Evolutionary conservation across 2,329 filamentous ascomycete genomes (phyloP).

Genomic region (Cladophialophora immunda): DNA sequence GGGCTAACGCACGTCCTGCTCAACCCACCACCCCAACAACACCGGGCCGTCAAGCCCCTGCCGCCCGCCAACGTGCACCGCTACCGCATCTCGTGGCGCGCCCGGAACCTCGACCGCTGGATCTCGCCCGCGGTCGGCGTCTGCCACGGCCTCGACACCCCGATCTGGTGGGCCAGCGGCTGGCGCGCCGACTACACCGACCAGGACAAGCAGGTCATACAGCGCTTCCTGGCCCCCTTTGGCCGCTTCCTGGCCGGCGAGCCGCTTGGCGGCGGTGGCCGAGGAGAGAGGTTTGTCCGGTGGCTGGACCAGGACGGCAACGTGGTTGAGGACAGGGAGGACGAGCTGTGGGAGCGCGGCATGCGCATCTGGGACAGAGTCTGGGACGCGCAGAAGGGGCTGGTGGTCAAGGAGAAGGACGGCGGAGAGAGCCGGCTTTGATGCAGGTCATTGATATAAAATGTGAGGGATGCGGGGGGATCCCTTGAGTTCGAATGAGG

Average conservation of each 20-base stretch:
- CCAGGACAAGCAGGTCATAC: constrained; percentile 30
- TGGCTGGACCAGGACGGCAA: constrained; percentile 35
- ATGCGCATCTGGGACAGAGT: constrained; percentile 38
- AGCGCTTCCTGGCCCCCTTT: constrained; percentile 39
- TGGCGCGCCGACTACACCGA: constrained; percentile 38
- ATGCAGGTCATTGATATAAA: not conserved
- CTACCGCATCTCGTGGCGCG: constrained; percentile 42
- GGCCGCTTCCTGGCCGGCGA: constrained; percentile 38
- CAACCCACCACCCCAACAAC: constrained; percentile 21
- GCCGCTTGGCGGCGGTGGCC: constrained; percentile 22
- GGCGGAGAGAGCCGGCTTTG: not conserved
- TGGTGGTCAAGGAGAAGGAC: constrained; percentile 29
- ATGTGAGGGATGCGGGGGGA: too few relatives aligned
- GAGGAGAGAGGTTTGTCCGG: constrained; percentile 29
- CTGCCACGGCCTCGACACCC: constrained; percentile 39
- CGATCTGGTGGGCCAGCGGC: constrained; percentile 41
- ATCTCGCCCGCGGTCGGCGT: constrained; percentile 36
- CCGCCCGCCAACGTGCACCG: constrained; percentile 32
- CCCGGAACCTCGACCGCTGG: constrained; percentile 38
- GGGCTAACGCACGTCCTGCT: constrained; percentile 45
- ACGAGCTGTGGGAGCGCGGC: constrained; percentile 39
- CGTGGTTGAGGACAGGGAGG: constrained; percentile 35
- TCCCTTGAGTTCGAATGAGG: too few relatives aligned
- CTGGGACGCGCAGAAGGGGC: constrained; percentile 34
- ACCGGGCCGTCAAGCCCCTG: constrained; percentile 21